Evolutionary conservation across 2,329 filamentous ascomycete species (phyloP), one percentile per base, ranked within the genome.

Genomic region (Paraphoma chrysanthemicola): DNA sequence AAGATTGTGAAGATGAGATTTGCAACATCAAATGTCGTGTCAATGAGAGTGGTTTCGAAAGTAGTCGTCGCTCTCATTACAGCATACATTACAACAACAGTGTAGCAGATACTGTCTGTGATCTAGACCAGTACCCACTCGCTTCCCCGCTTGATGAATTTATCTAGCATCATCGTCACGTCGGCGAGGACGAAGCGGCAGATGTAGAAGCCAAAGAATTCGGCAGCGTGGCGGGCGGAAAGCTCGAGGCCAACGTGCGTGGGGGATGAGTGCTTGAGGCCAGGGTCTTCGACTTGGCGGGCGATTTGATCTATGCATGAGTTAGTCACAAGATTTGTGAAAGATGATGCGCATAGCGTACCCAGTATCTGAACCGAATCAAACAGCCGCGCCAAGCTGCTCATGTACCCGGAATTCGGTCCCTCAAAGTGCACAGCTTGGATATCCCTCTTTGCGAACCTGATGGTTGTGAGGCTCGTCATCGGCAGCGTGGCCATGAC

Each of bases 191-290:
- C 93, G 74, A 99, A 99, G 16, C 95, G 90, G 77, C 94, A 97
- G 29, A 99, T 85, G 75, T 95, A 98, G 77, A 99, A 97, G 14
- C 90, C 93, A 75, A 99, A 99, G 78, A 99, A 99, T 78, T 99
- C 95, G 33, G 94, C 92, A 7, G 94, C 95, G 76, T 97, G 94
- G 41, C 94, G 87, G 36, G 93, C 93, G 74, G 92, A 95, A 41
- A 99, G 85, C 78, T 99, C 95, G 33, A 99, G 86, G 9, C 95
- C 95, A 51, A 99, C 93, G 73, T 97, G 93, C 8, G 95, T 98
- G 70, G 92, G 93, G 67, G 93, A 94, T 16, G 92, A 93, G 77
- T 95, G 92, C 66, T 91, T 91, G 52, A 98, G 85, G 9, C 94
- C 94, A 6, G 94, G 94, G 72, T 98, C 94, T 74, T 97, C 94